Conservation (phyloP, 2,329 filamentous ascomycete genomes). For the Orbilia ellipsospora region DNA sequence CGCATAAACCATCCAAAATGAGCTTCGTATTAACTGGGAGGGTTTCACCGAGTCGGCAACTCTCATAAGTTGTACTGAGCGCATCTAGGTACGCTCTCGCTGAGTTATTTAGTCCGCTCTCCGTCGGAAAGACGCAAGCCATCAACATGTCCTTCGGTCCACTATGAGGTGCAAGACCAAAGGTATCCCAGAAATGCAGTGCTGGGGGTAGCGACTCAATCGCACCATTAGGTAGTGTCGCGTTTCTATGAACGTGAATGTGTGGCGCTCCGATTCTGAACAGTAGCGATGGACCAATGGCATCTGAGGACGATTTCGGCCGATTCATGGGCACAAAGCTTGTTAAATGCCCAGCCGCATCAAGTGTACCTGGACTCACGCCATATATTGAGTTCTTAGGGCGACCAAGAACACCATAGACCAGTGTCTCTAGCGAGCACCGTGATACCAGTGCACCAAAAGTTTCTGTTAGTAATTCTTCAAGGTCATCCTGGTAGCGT, state of each 20-base stretch:
- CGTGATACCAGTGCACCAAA: conserved; percentile 38
- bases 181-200: conserved; percentile 81
- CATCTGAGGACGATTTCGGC: conserved; percentile 43
- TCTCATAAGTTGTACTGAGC: conserved; percentile 72
- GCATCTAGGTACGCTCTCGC: conserved; percentile 74
- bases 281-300: conserved; percentile 59
- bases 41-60: conserved; percentile 59
- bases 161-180: conserved; percentile 77
- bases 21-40: conserved; percentile 62
- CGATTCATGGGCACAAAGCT: conserved; percentile 43
- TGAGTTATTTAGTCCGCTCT: conserved; percentile 72
- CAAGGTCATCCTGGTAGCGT: conserved; percentile 40
- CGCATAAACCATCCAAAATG: conserved; percentile 63
- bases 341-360: conserved; percentile 25
- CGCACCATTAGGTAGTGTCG: conserved; percentile 71
- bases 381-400: conserved; percentile 44
- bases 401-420: conserved; percentile 35
- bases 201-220: conserved; percentile 80
- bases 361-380: conserved; percentile 42
- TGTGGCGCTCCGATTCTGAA: conserved; percentile 76
- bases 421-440: conserved; percentile 39
- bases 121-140: conserved; percentile 76
- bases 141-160: conserved; percentile 77
- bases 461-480: conserved; percentile 35
- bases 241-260: conserved; percentile 71